Percentiles rank a stretch among this genome's conserved stretches.
Conservation (phyloP, 2,329 filamentous ascomycete species). For the Pseudogymnoascus sp. region DNA sequence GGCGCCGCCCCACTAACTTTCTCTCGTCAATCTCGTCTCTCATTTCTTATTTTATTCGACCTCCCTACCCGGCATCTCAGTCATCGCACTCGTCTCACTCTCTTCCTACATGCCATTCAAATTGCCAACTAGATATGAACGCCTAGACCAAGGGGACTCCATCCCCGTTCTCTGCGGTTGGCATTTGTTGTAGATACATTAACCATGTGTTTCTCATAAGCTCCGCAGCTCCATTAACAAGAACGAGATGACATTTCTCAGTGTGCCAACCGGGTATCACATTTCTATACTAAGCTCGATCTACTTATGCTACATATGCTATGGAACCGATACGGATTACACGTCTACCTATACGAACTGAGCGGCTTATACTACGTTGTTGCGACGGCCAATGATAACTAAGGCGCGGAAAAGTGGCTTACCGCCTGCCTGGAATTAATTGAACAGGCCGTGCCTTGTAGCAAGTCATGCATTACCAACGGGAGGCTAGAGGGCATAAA, state of each 20-base stretch:
- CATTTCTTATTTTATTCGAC: background rate
- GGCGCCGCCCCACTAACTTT: background rate
- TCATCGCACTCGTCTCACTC: background rate
- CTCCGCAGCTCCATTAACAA: background rate
- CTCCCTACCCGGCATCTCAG: background rate
- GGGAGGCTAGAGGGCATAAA: background rate
- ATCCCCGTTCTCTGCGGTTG: background rate
- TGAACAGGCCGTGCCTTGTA: background rate
- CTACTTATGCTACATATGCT: background rate
- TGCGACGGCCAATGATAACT: background rate
- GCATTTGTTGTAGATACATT: background rate
- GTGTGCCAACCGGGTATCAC: background rate
- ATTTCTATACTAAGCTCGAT: background rate
- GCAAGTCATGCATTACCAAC: background rate
- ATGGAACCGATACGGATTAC: background rate
- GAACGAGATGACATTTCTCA: background rate
- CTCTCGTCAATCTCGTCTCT: background rate
- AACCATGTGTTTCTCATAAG: background rate
- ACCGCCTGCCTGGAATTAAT: background rate
- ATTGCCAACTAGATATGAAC: background rate
- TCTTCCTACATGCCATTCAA: background rate
- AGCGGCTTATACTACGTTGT: background rate
- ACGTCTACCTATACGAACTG: background rate
- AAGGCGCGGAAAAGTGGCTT: background rate
- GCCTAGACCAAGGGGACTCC: background rate